Base-by-base conservation (phyloP, 805 yeast genomes). In the Yarrowia sp. region DNA sequence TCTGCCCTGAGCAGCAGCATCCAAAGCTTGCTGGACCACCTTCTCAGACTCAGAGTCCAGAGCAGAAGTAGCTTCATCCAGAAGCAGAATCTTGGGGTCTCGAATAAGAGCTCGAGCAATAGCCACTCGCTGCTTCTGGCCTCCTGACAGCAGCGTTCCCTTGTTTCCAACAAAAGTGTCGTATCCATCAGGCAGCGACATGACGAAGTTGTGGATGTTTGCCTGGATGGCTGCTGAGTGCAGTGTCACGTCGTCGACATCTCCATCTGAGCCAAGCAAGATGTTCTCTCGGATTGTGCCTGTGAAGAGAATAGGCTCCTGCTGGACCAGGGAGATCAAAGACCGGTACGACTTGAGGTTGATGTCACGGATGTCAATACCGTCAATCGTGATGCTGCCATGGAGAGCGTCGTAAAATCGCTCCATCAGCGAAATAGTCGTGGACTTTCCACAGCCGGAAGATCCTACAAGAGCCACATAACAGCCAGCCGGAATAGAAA, bases 51-150 rank as follows among this genome's bases (percentile, higher is more conserved):
- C 86, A 69, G 80, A 78, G 69, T 84, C 87, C 31, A 84, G 72
- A 0, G 88, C 87, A 2, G 86, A 82, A 0, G 88, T 84, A 4
- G 88, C 87, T 68, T 86, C 92, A 68, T 86, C 92, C 62, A 86
- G 74, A 4, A 86, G 78, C 66, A 86, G 73, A 21, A 87, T 77
- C 47, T 81, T 76, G 6, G 92, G 91, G 63, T 81, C 78, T 64
- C 87, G 84, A 62, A 86, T 82, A 63, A 86, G 74, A 1, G 90
- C 89, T 64, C 92, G 75, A 0, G 92, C 92, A 72, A 86, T 84
- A 6, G 91, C 90, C 35, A 86, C 76, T 67, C 90, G 78, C 73
- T 86, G 92, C 69, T 86, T 85, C 71, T 86, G 92, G 6, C 92
- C 92, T 35, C 91, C 92, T 2, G 88, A 84, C 16, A 86, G 71